Conservation (phyloP, 345 rosid species). For the Salix dunnii region DNA sequence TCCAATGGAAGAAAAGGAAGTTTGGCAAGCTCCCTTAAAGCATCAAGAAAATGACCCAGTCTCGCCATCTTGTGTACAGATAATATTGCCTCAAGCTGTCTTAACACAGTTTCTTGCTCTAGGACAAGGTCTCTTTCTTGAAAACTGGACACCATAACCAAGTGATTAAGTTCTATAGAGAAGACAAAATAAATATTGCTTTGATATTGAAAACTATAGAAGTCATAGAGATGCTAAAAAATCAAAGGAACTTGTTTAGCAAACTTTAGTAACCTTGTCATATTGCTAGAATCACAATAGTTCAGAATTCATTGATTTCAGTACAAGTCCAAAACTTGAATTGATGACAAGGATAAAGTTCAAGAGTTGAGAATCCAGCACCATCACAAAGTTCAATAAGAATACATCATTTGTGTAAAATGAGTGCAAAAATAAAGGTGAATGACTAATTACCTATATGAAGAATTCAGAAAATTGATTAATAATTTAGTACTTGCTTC, state of each 20-base stretch:
- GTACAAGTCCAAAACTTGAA: not conserved
- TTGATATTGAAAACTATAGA: not conserved
- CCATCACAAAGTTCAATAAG: not conserved
- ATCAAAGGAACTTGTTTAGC: not conserved
- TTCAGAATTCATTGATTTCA: not conserved
- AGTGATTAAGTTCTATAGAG: not conserved
- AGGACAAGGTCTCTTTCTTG: slow-evolving; percentile 73
- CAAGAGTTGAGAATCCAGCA: not conserved
- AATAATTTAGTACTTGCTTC: not conserved
- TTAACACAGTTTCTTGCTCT: slow-evolving; percentile 84
- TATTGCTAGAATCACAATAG: not conserved
- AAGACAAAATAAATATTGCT: not conserved
- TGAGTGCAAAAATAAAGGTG: not conserved
- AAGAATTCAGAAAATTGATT: not conserved
- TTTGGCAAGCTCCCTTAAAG: slow-evolving; percentile 84
- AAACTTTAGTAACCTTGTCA: not conserved
- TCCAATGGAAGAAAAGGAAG: slow-evolving; percentile 86
- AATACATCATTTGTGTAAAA: not conserved
- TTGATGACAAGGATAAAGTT: not conserved
- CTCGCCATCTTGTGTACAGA: slow-evolving; percentile 69
- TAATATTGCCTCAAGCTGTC: slow-evolving; percentile 94
- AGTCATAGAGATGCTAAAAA: not conserved
- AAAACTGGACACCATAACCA: slow-evolving; percentile 43
- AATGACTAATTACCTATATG: not conserved
- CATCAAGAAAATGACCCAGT: slow-evolving; percentile 68